Conservation (phyloP, 305 asterid genomes). For the Coffea humblotiana region DNA sequence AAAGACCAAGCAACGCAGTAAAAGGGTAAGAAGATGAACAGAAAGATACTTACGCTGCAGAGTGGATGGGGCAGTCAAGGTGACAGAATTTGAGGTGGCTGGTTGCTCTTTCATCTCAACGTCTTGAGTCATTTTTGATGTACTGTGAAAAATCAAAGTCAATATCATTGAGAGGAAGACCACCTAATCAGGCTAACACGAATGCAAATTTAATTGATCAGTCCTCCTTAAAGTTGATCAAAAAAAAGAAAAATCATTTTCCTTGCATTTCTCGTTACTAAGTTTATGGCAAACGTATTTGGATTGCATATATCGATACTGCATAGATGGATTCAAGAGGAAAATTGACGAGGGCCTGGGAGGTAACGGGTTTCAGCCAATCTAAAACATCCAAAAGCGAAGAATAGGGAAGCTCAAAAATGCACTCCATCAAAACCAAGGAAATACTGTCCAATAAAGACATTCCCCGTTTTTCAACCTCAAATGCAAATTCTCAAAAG, state of each 20-base stretch:
- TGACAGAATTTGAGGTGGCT: slow-evolving; percentile 42
- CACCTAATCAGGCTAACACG: neutral
- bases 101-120: slow-evolving; percentile 86
- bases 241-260: neutral
- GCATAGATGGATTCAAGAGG: neutral
- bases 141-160: slow-evolving; percentile 40
- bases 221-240: neutral
- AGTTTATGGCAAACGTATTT: neutral
- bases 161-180: slow-evolving; percentile 9
- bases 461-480: neutral
- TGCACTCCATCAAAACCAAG: neutral
- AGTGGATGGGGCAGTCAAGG: slow-evolving; percentile 47
- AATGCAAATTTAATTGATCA: neutral
- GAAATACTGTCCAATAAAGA: neutral
- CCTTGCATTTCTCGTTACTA: neutral
- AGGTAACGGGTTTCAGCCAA: neutral
- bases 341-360: neutral
- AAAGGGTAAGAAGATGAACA: neutral
- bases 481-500: no score
- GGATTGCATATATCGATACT: neutral
- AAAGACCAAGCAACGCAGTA: neutral
- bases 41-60: slow-evolving; percentile 45
- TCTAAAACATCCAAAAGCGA: neutral
- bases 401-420: neutral
- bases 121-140: slow-evolving; percentile 68